A percentile compares a stretch with the other conserved stretches of the same genome.
phyloP scores from a whole-genome alignment of 2,329 filamentous ascomycete genomes.

The Fusarium robinianum region DNA sequence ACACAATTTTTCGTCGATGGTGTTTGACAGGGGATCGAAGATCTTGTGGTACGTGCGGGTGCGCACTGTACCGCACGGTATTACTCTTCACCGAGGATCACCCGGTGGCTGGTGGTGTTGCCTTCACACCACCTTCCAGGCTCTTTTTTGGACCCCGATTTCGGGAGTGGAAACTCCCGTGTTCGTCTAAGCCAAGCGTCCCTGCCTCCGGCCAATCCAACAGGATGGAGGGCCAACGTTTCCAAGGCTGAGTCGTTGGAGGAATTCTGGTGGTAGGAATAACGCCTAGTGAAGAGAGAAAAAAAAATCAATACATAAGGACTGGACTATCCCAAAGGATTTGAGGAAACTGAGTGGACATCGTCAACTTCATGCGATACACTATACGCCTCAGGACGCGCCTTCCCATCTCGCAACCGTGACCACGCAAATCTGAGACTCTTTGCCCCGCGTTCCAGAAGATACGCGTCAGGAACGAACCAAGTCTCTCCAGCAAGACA shows the following conservation, averaged over 20 bases:
- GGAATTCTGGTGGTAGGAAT: too few species aligned
- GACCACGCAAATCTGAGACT: too few species aligned
- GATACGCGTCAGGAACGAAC: conserved; percentile 8
- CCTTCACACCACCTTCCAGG: conserved; percentile 5
- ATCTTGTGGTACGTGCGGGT: conserved; percentile 7
- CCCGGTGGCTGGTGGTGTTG: conserved; percentile 7
- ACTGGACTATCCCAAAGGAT: too few species aligned
- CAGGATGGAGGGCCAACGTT: background rate
- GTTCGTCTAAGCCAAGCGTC: conserved; percentile 10
- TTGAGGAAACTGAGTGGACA: too few species aligned
- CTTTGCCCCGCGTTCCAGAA: too few species aligned
- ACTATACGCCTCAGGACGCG: too few species aligned
- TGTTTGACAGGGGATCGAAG: conserved; percentile 27
- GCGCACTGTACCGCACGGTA: conserved; percentile 16
- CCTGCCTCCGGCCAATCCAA: conserved; percentile 21
- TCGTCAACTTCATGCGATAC: too few species aligned
- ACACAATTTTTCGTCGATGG: conserved; percentile 8
- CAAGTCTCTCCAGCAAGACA: background rate
- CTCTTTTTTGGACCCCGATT: conserved; percentile 22
- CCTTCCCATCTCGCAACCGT: too few species aligned
- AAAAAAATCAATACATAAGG: too few species aligned
- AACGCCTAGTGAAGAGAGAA: too few species aligned
- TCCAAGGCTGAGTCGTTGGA: too few species aligned
- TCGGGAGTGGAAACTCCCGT: conserved; percentile 20
- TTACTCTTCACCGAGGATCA: conserved; percentile 8